Base-by-base conservation (phyloP, 2,329 filamentous ascomycete species). In the Graphiopsis chlorocephala region DNA sequence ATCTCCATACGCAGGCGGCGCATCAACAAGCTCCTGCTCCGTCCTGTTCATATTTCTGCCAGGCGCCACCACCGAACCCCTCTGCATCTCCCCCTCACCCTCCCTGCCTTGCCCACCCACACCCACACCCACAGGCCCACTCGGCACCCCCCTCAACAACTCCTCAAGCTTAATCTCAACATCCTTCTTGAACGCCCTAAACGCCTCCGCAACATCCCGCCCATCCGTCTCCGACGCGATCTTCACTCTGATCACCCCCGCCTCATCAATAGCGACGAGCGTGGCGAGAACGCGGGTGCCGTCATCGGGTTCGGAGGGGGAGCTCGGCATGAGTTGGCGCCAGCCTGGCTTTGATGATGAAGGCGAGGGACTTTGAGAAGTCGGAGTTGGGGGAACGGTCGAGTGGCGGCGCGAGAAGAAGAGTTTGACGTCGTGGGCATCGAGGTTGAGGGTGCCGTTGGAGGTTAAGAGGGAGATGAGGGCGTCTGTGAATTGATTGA, bases 211-310 rank as follows among this genome's bases (percentile, higher is more conserved):
- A 4, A 71, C 67, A 25, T 69, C 64, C 25, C 67, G 63, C 3
- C 69, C 71, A 52, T 69, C 67, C 10, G 42, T 47, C 12, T 45
- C 53, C 26, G 50, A 53, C 47, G 71, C 71, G 23, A 72, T 66
- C 56, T 72, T 72, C 10, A 68, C 69, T n/a, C 56, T 58, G n/a
- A 72, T 70, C 11, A 69, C 64, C 31, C 68, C 69, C 26, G 62
- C 42, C 11, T 68, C 65, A 11, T 53, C 47, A 17, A 67, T 64
- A 1, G 69, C 68, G 5, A 72, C 69, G 31, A 73, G 65, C 3
- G 68, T 69, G 4, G 71, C 69, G 14, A 72, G 61, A 25, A 72
- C 33, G 4, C 68, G 62, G 12, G 68, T 66, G 1, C 53, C 53
- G 10, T 64, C 62, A 7, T 63, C 61, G 2, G 53, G 50, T 12